Evolutionary conservation across 345 rosid species (phyloP).

Genomic region (Passiflora organensis): DNA sequence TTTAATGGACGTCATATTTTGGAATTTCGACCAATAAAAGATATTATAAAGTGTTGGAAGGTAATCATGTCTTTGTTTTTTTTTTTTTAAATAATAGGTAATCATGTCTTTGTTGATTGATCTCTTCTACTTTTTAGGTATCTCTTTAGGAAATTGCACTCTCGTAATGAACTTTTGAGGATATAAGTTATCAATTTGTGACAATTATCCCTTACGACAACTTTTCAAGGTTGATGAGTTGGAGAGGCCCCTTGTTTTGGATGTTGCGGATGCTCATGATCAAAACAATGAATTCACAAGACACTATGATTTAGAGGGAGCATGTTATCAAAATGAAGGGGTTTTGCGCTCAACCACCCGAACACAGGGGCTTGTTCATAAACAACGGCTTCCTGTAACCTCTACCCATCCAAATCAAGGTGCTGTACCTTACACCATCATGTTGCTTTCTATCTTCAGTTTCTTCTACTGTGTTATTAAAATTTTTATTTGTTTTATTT

Average conservation of each 20-base stretch:
- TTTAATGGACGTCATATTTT: too few relatives aligned
- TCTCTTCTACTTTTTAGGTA: too few relatives aligned
- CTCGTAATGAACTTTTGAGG: too few relatives aligned
- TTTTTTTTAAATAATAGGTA: too few relatives aligned
- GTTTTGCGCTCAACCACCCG: constrained; percentile 49
- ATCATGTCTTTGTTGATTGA: neutral
- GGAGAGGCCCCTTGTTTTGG: constrained; percentile 70
- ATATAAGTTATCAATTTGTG: too few relatives aligned
- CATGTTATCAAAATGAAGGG: constrained; percentile 57
- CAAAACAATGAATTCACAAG: constrained; percentile 51
- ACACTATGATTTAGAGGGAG: constrained; percentile 64
- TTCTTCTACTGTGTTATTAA: constrained; percentile 2
- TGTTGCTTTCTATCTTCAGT: constrained; percentile 1
- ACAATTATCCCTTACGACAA: neutral
- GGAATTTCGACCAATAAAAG: too few relatives aligned
- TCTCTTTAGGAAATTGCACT: neutral
- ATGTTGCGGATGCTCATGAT: constrained; percentile 36
- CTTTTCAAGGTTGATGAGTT: constrained; percentile 49
- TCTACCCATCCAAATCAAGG: constrained; percentile 47
- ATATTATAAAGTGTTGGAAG: neutral
- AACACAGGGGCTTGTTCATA: constrained; percentile 49
- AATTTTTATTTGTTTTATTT: neutral
- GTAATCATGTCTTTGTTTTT: neutral
- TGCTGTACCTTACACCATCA: constrained; percentile 12
- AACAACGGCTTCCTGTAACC: constrained; percentile 56